Evolutionary conservation across 331 rosid species (phyloP).

Genomic region (Rhamnella rubrinervis): DNA sequence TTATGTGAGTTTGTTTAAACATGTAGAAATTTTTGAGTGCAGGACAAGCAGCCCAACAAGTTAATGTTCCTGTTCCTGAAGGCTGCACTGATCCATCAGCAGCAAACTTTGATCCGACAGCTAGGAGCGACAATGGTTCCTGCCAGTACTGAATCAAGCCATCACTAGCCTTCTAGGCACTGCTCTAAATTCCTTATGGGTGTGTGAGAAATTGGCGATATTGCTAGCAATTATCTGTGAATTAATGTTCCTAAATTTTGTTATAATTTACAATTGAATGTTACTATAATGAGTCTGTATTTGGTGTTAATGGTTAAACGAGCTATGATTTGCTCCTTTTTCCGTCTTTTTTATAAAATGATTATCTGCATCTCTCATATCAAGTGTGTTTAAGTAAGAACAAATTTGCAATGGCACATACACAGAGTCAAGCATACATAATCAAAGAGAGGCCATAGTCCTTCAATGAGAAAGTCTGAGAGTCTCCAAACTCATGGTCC

Average conservation of each 20-base stretch:
- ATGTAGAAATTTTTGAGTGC: slow-evolving; percentile 1
- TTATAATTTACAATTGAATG: not conserved
- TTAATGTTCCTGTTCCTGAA: slow-evolving; percentile 39
- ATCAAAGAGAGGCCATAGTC: no score
- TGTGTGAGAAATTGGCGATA: slow-evolving; percentile 4
- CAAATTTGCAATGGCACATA: no score
- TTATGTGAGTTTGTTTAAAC: not conserved
- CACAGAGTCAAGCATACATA: no score
- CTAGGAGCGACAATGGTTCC: slow-evolving; percentile 40
- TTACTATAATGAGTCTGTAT: not conserved
- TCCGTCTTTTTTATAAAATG: not conserved
- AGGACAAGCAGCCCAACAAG: slow-evolving; percentile 45
- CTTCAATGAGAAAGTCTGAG: no score
- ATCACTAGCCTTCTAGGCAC: not conserved
- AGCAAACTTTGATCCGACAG: slow-evolving; percentile 39
- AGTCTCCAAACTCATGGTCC: no score
- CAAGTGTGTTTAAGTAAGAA: no score
- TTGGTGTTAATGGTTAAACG: not conserved
- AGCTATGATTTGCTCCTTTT: not conserved
- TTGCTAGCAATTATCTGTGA: slow-evolving; percentile 3
- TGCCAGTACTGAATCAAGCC: slow-evolving; percentile 25
- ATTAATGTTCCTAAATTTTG: slow-evolving; percentile 7
- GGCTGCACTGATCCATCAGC: slow-evolving; percentile 43
- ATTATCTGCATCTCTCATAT: no score
- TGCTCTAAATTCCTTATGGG: not conserved